phyloP scores from a whole-genome alignment of 75 land plant species.

The Pseudotsuga menziesii region DNA sequence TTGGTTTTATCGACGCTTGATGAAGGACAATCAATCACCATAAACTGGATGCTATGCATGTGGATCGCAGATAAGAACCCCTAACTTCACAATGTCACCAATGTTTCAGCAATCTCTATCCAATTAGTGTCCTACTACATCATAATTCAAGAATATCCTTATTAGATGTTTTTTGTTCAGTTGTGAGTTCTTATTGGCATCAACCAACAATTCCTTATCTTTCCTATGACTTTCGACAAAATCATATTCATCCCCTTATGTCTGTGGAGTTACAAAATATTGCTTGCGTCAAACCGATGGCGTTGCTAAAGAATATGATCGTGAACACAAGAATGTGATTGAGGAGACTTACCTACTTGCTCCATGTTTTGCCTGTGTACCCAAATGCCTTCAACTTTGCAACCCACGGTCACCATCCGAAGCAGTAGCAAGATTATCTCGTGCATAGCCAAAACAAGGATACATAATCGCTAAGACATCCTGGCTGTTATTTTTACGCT shows the following conservation, averaged over 20 bases:
- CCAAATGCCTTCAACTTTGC: conserved; percentile 16
- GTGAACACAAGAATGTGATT: conserved; percentile 94
- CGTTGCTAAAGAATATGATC: conserved; percentile 82
- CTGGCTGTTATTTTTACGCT: no score
- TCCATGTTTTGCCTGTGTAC: conserved; percentile 20
- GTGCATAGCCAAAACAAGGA: no score
- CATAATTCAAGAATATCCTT: conserved; percentile 90
- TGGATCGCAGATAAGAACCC: no score
- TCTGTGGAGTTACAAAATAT: conserved; percentile 81
- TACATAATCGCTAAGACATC: no score
- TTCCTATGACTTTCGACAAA: conserved; percentile 16
- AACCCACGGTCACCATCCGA: conserved; percentile 18
- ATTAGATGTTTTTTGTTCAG: conserved; percentile 69
- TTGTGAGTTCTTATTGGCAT: conserved; percentile 16
- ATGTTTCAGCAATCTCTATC: conserved; percentile 80
- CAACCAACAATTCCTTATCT: conserved; percentile 59
- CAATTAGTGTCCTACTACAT: conserved; percentile 90
- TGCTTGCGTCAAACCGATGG: conserved; percentile 57
- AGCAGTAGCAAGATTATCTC: conserved; percentile 44
- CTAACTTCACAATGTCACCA: conserved; percentile 96
- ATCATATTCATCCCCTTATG: conserved; percentile 35
- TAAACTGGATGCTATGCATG: no score
- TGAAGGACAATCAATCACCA: no score
- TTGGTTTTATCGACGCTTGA: no score
- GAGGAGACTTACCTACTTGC: conserved; percentile 17